Evolutionary conservation across 164 flowering plant genomes (phyloP).

Genomic region (Nymphaea thermarum): DNA sequence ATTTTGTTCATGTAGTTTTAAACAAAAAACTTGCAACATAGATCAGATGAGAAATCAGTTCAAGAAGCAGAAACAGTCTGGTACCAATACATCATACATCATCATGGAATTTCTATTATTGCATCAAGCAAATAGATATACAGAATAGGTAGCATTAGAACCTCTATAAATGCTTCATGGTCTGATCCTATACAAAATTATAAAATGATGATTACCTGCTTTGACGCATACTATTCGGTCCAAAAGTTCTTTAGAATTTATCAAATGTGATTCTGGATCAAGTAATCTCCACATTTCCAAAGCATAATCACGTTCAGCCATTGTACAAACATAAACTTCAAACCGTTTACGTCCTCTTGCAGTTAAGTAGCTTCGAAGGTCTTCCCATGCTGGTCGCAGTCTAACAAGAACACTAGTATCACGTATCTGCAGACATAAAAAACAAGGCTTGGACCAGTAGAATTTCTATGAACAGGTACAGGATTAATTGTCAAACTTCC

Average conservation of each 20-base stretch:
- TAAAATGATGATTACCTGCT: constrained; percentile 38
- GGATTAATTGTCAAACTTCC: too few species aligned
- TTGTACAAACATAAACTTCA: constrained; percentile 99
- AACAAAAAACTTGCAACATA: too few species aligned
- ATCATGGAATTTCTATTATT: not conserved
- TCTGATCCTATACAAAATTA: not conserved
- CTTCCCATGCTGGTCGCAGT: constrained; percentile 99
- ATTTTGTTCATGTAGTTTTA: too few species aligned
- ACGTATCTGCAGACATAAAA: constrained; percentile 51
- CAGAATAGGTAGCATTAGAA: not conserved
- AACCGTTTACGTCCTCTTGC: constrained; percentile 99
- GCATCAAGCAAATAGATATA: not conserved
- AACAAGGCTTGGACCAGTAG: not conserved
- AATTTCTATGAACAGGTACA: too few species aligned
- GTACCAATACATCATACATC: not conserved
- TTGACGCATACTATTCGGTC: constrained; percentile 94
- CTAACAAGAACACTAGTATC: constrained; percentile 99
- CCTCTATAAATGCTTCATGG: too few species aligned
- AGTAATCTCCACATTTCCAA: constrained; percentile 99
- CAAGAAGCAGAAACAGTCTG: not conserved
- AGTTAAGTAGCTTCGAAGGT: constrained; percentile 84
- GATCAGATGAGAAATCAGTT: too few species aligned
- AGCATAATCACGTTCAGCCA: constrained; percentile 99
- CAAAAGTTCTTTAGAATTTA: constrained; percentile 56
- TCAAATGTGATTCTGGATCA: constrained; percentile 90